These are phyloP conservation scores for Kwoniella dendrophila DNA, from an alignment of 768 basidiomycete genomes.

Conservation along the genomic window DNA sequence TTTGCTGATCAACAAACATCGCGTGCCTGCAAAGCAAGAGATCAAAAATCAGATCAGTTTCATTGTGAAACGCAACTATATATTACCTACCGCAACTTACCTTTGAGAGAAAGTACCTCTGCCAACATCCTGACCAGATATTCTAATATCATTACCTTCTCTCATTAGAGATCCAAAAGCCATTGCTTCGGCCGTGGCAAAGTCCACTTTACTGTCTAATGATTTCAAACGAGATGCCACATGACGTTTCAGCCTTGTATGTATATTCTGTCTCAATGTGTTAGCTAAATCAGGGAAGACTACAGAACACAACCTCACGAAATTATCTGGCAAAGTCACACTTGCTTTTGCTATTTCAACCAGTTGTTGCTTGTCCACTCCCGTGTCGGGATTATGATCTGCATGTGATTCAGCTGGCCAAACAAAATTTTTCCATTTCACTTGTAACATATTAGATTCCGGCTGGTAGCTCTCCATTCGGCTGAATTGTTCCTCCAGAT, in stretches of 20 bases:
- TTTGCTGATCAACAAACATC: slow-evolving; percentile 86
- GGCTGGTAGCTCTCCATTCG: slow-evolving; percentile 61
- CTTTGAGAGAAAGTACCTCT: slow-evolving; percentile 85
- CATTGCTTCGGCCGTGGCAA: slow-evolving; percentile 86
- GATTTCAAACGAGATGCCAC: slow-evolving; percentile 74
- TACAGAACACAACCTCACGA: slow-evolving; percentile 62
- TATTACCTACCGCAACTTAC: slow-evolving; percentile 53
- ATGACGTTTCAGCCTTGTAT: slow-evolving; percentile 75
- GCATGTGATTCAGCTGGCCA: slow-evolving; percentile 68
- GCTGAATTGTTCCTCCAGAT: slow-evolving; percentile 68
- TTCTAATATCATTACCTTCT: slow-evolving; percentile 78
- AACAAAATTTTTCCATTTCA: slow-evolving; percentile 67
- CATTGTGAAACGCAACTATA: slow-evolving; percentile 12
- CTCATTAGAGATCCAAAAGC: slow-evolving; percentile 85
- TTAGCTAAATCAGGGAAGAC: background rate
- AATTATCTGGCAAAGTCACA: slow-evolving; percentile 64
- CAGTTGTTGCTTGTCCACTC: slow-evolving; percentile 64
- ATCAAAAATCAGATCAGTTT: background rate
- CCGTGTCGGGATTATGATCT: slow-evolving; percentile 66
- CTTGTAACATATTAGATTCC: slow-evolving; percentile 63
- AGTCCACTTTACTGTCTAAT: slow-evolving; percentile 79
- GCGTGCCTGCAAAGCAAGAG: slow-evolving; percentile 64
- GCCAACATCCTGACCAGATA: slow-evolving; percentile 92
- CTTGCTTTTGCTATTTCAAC: slow-evolving; percentile 69
- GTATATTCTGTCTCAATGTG: slow-evolving; percentile 65